These are phyloP conservation scores for Mucor lusitanicus DNA, from an alignment of 371 early-diverging fungal species.

Conservation along the genomic window DNA sequence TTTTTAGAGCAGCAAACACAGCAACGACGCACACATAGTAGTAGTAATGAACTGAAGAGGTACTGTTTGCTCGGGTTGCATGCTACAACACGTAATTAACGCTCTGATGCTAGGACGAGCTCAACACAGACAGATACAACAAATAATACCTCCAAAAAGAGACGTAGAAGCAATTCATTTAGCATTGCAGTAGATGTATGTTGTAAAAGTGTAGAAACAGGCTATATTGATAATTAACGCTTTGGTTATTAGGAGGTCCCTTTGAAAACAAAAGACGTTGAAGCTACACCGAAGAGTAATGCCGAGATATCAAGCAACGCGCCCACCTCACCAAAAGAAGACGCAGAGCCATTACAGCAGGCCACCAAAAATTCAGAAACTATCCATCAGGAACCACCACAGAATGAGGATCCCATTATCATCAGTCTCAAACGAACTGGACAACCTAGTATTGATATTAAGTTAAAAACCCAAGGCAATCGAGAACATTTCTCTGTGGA, in stretches of 20 bases:
- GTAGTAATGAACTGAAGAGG: neutral
- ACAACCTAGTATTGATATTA: constrained; percentile 17
- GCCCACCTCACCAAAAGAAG: neutral
- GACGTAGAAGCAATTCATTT: neutral
- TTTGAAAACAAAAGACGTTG: neutral
- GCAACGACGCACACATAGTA: neutral
- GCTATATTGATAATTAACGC: neutral
- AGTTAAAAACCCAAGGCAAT: constrained; percentile 19
- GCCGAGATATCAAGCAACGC: neutral
- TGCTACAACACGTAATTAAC: no score
- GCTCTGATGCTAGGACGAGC: neutral
- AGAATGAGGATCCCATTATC: constrained; percentile 19
- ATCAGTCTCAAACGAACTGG: constrained; percentile 23
- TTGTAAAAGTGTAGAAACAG: neutral
- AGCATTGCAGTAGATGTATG: neutral
- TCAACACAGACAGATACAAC: neutral
- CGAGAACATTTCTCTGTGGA: constrained; percentile 14
- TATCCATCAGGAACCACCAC: neutral
- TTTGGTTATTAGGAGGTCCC: neutral
- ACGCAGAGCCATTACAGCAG: neutral
- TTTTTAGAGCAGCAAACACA: constrained; percentile 18
- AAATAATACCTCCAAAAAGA: neutral
- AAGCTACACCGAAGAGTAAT: neutral
- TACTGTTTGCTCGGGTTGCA: neutral
- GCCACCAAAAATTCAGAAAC: neutral